phyloP scores from a whole-genome alignment of 441 rosid genomes.

The Syzygium syzygioides region DNA sequence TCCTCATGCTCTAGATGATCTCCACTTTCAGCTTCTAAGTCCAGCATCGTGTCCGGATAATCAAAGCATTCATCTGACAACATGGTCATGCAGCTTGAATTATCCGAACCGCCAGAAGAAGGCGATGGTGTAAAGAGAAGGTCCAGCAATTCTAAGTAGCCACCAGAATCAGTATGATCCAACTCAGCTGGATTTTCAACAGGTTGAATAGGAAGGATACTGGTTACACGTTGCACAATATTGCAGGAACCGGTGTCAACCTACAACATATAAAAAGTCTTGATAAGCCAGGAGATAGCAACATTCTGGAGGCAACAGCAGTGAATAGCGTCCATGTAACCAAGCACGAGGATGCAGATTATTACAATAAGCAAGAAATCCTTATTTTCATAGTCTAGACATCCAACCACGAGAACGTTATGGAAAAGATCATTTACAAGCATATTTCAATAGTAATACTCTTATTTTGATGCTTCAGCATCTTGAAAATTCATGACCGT shows the following conservation, averaged over 20 bases:
- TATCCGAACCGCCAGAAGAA: not conserved
- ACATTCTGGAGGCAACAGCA: not conserved
- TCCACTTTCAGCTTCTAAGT: not conserved
- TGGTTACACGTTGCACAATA: not conserved
- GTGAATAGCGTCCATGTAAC: not conserved
- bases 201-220: not conserved
- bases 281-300: not conserved
- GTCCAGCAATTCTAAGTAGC: not conserved
- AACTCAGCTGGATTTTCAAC: not conserved
- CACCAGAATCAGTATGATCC: not conserved
- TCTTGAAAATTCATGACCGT: not conserved
- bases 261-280: not conserved
- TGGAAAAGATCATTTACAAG: not conserved
- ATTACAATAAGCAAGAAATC: not conserved
- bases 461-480: not conserved
- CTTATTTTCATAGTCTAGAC: not conserved
- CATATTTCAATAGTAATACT: not conserved
- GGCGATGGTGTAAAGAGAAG: not conserved
- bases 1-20: not conserved
- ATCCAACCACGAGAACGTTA: not conserved
- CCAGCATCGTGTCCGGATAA: not conserved
- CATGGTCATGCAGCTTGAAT: not conserved
- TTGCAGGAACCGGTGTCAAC: not conserved
- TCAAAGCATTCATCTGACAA: not conserved
- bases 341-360: not conserved